Evolutionary conservation across 495 filamentous ascomycete genomes (phyloP), one percentile per base, ranked within the genome.

Genomic region (Aspergillus incahuasiensis): DNA sequence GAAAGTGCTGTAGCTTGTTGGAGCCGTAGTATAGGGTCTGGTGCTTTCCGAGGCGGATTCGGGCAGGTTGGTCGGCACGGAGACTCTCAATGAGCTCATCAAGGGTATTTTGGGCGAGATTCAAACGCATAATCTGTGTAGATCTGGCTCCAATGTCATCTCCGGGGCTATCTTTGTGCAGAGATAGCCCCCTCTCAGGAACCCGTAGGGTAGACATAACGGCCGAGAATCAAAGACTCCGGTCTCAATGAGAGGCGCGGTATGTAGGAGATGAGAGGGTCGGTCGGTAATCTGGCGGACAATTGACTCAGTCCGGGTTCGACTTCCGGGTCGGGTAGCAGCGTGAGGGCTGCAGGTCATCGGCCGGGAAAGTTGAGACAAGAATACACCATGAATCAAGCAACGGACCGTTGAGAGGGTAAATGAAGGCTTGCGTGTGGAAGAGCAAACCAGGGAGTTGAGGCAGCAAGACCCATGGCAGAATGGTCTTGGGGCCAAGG

Each of bases 71-170:
- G 66, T 82, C 83, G 63, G 79, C 75, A 40, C 82, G 79, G 19
- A 88, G 79, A 60, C 77, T 82, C 58, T 81, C 78, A 54, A 90
- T 84, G 69, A 91, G 81, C 28, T 89, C 82, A 62, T 88, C 82
- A 56, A 90, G 80, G 30, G 85, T 77, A 54, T 70, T 79, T 68
- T 88, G 80, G 57, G 76, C 80, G 54, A 91, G 68, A 22, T 80
- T 81, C 54, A 91, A 68, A 56, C 84, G 84, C 73, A 91, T 83
- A 52, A 79, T 73, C 66, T 83, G 82, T 34, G 66, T 58, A 19
- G 66, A 66, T 56, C 73, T 75, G 38, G 62, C 58, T 52, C 67
- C 51, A 25, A 62, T 42, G 21, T 65, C 65, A 28, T 50, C 60
- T 41, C 68, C 69, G 56, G 67, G 61, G 62, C 67, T 60, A 41